phyloP scores from a whole-genome alignment of 805 yeast species.

The Kluyveromyces aestuarii region DNA sequence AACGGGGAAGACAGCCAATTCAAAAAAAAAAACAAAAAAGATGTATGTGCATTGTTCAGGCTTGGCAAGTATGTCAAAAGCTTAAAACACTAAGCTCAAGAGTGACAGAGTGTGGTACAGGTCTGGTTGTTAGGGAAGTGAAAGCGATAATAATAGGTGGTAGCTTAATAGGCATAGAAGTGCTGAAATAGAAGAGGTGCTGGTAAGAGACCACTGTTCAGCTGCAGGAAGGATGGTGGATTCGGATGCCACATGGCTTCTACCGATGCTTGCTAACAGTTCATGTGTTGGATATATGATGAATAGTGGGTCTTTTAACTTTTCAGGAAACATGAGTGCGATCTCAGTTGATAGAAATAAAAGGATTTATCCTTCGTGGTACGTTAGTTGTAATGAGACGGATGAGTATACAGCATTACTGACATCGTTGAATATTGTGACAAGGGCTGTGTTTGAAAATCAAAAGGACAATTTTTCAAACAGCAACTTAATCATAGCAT shows the following conservation, averaged over 20 bases:
- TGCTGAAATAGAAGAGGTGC: too few relatives aligned
- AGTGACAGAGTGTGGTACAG: too few relatives aligned
- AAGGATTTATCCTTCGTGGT: constrained; percentile 14
- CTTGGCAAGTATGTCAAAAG: too few relatives aligned
- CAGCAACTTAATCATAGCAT: constrained; percentile 37
- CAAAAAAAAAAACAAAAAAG: too few relatives aligned
- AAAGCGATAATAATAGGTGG: too few relatives aligned
- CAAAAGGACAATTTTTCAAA: constrained; percentile 29
- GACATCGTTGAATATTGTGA: constrained; percentile 3
- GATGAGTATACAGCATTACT: constrained; percentile 1
- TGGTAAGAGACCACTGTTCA: too few relatives aligned
- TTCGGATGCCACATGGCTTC: not conserved
- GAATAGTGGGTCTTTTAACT: constrained; percentile 1
- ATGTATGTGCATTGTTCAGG: too few relatives aligned
- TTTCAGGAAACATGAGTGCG: not conserved
- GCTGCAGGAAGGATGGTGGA: not conserved
- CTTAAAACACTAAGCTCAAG: too few relatives aligned
- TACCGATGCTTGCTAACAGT: not conserved
- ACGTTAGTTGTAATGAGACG: constrained; percentile 9
- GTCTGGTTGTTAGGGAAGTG: too few relatives aligned
- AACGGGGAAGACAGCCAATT: too few relatives aligned
- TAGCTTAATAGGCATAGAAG: too few relatives aligned
- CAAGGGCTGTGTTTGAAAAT: constrained; percentile 3
- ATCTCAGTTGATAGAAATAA: constrained; percentile 6
- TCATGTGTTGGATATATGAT: constrained; percentile 1